A percentile compares a stretch with the other conserved stretches of the same genome.
phyloP scores from a whole-genome alignment of 2,329 filamentous ascomycete species.

The Aureobasidium mangrovei region DNA sequence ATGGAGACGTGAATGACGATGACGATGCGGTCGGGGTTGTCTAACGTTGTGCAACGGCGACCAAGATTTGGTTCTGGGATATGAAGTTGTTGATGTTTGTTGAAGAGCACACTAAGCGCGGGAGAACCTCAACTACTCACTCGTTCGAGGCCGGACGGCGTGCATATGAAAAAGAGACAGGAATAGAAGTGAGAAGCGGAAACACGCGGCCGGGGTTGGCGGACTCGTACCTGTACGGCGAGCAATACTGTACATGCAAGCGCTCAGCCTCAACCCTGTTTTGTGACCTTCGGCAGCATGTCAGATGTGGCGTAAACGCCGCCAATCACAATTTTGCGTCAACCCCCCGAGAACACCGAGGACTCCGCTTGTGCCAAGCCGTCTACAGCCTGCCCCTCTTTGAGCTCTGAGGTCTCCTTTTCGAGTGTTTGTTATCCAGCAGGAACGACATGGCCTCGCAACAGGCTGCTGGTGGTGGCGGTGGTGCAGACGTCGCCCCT shows the following conservation, averaged over 20 bases:
- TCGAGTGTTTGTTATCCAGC: background rate
- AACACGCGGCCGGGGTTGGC: constrained; percentile 6
- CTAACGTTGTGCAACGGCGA: constrained; percentile 1
- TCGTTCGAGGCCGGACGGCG: background rate
- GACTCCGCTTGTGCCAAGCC: background rate
- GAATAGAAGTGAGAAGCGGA: background rate
- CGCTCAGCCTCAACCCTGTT: background rate
- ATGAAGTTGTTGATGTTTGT: background rate
- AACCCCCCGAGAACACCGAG: background rate
- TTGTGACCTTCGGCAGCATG: background rate
- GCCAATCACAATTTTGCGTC: constrained; percentile 9
- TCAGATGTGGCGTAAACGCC: background rate
- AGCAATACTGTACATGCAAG: background rate
- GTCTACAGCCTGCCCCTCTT: background rate
- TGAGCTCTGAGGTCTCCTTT: background rate
- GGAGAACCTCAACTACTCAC: background rate
- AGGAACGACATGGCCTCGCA: constrained; percentile 1
- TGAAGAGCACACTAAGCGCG: background rate
- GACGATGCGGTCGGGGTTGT: background rate
- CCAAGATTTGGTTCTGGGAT: background rate
- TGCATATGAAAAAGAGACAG: background rate
- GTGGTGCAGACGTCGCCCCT: background rate
- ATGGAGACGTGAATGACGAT: constrained; percentile 5
- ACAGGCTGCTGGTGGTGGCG: background rate
- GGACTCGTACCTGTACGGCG: background rate